Percentiles rank a stretch among this genome's conserved stretches.
Conservation (phyloP, 164 flowering plant species). For the Berberis thunbergii region DNA sequence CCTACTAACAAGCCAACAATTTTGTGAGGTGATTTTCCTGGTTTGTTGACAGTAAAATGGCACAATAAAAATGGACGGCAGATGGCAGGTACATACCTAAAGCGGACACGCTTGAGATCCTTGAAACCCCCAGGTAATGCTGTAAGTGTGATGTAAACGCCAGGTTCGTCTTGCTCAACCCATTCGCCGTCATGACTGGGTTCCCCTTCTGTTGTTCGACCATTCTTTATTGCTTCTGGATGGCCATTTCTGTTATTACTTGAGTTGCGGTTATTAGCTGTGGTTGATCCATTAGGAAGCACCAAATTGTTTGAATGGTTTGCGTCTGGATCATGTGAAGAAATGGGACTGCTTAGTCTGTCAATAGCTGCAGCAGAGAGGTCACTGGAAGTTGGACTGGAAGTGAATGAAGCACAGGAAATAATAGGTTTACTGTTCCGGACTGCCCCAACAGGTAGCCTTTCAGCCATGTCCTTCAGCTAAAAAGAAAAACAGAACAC, state of each 20-base stretch:
- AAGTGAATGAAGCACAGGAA: slow-evolving; percentile 36
- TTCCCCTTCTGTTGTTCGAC: slow-evolving; percentile 59
- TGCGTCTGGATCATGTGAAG: slow-evolving; percentile 37
- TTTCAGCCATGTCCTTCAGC: slow-evolving; percentile 97
- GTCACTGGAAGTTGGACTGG: slow-evolving; percentile 41
- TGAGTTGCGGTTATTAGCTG: slow-evolving; percentile 32
- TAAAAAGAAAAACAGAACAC: slow-evolving; percentile 10
- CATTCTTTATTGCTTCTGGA: slow-evolving; percentile 48
- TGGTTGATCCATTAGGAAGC: slow-evolving; percentile 51
- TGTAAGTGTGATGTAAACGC: slow-evolving; percentile 86
- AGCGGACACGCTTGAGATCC: slow-evolving; percentile 93
- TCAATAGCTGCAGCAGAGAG: slow-evolving; percentile 34
- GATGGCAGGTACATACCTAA: slow-evolving; percentile 52
- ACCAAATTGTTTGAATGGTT: slow-evolving; percentile 36
- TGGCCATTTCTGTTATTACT: slow-evolving; percentile 33
- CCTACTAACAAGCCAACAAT: background rate
- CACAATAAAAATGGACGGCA: background rate
- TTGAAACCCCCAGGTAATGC: slow-evolving; percentile 72
- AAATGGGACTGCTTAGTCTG: slow-evolving; percentile 33
- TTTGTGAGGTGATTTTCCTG: background rate
- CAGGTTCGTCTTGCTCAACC: slow-evolving; percentile 98
- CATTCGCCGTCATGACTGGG: slow-evolving; percentile 57
- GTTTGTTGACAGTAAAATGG: background rate
- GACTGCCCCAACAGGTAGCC: slow-evolving; percentile 76
- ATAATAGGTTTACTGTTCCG: slow-evolving; percentile 54